Evolutionary conservation across 2,329 filamentous ascomycete species (phyloP), one percentile per base, ranked within the genome.

Genomic region (Neoascochyta sp.): DNA sequence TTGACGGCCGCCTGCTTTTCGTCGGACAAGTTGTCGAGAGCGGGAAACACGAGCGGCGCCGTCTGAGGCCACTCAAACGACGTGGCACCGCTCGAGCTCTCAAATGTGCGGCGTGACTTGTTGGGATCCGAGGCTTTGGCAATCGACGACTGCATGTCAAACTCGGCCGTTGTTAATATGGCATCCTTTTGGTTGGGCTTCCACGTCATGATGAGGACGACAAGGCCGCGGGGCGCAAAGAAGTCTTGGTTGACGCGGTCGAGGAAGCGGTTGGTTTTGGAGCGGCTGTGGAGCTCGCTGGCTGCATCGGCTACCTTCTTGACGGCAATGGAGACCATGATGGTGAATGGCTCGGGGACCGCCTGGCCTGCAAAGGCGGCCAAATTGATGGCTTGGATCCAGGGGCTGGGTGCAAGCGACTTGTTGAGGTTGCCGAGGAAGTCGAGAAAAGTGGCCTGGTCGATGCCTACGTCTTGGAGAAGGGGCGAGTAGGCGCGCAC

Each of bases 161-260:
- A 20, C 4, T 32, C 18, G n/a, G 23, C 26, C 26, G 5, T 20
- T 9, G 18, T 41, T 14, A 23, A 27, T 19, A 26, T 17, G 20
- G 5, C 13, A 12, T 22, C 68, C 57, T 34, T 25, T 10, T 56
- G 41, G 3, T 66, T 60, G 8, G 69, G 27, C 24, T 69, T 69
- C 61, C 65, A 77, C 2, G 70, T 73, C 61, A 78, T 69, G 22
- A 81, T 62, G 7, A 75, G 54, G 32, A 66, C 70, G 50, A 69
- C 73, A 0, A 80, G 62, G 0, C 76, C 76, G 2, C 67, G 68
- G 0, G 76, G 75, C 16, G 63, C 65, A 50, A 80, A 81, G 38
- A 76, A 70, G 2, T 70, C 61, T 7, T 69, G 61, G 43, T 80
- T 80, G 40, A 76, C 64, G 15, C 60, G 56, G 38, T 77, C 68